Evolutionary conservation across 441 rosid genomes (phyloP), one percentile per base, ranked within the genome.

Genomic region (Syzygium malaccense): DNA sequence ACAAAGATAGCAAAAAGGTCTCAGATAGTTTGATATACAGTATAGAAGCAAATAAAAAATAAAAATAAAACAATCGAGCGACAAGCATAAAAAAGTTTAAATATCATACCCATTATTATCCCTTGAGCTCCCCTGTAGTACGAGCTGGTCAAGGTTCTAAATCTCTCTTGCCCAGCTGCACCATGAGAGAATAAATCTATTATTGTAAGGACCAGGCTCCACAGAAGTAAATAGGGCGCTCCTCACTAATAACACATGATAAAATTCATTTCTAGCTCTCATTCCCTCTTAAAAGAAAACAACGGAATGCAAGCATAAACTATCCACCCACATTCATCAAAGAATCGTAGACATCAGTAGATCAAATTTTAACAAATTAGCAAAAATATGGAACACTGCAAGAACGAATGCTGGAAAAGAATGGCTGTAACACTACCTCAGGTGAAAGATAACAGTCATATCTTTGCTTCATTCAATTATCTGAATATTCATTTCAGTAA

Each of bases 71-170:
- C 49, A 91, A 68, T 71, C 18, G 25, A 75, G 41, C 25, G 26
- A 86, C 15, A 58, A 64, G 48, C 88, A 54, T 56, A 51, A 53
- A 71, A 20, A 85, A 62, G 57, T 30, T 85, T 15, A 55, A 54
- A 19, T 12, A 17, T 57, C 62, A 71, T 92, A 95, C 98, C 98
- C 97, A 96, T 93, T 57, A 95, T 92, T 66, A 96, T 91, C 89
- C 98, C 98, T 91, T 95, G 98, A 87, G 98, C 98, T 23, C 98
- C 98, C 91, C 98, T 95, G 92, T 96, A 96, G 90, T 96, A 96
- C 41, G 98, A 96, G 90, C 97, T 96, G n/a, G 98, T 96, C 87
- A 96, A 91, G 68, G 98, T 96, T 90, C 98, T 92, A 89, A 96
- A 96, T 88, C 98, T 94, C 91, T 96, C 98, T 88, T 96, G 98